Base-by-base conservation (phyloP, 2,329 filamentous ascomycete species). In the Fusarium sp. region DNA sequence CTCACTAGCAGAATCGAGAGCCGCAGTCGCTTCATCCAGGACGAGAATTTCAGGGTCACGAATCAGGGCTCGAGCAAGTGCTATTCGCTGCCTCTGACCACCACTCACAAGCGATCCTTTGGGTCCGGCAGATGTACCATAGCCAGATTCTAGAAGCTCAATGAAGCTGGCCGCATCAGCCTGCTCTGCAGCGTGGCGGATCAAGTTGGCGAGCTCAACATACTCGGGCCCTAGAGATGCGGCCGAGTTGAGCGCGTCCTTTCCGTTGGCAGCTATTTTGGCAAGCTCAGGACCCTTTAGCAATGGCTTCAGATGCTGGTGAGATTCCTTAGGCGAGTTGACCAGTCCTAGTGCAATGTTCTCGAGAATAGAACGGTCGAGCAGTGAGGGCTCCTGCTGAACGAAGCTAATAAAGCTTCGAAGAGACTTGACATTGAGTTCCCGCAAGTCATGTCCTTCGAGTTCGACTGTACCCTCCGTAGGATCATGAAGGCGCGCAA, bases 91-190 rank as follows among this genome's bases (percentile, higher is more conserved):
- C 47, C 83, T 81, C 68, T 88, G 85, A 0, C 85, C 85, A 44
- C 85, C 85, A 40, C 81, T 85, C 39, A 88, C 75, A 4, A 85
- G 77, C n/a, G 79, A 80, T 12, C 85, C 85, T 29, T 77, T 78
- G 1, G 80, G 77, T 2, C 86, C 86, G 2, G 86, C 81, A 6
- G 79, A 72, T 0, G 83, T 84, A 13, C 78, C 79, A 22, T 84
- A 82, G 0, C 86, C 85, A 32, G 81, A 73, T 40, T 87, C 81
- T 3, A 86, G 79, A 1, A 73, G 74, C 35, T 79, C 75, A 60
- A 86, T 87, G 69, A 87, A 89, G 25, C 70, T 71, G 38, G 79
- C 77, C 0, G 85, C 87, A 71, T 89, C 86, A 1, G 88, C 87
- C 34, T 88, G 78, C 10, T 76, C 76, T 4, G 85, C 82, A n/a